A percentile compares a stretch with the other conserved stretches of the same genome.
phyloP scores from a whole-genome alignment of 2,329 filamentous ascomycete species.

The Claviceps sp. region DNA sequence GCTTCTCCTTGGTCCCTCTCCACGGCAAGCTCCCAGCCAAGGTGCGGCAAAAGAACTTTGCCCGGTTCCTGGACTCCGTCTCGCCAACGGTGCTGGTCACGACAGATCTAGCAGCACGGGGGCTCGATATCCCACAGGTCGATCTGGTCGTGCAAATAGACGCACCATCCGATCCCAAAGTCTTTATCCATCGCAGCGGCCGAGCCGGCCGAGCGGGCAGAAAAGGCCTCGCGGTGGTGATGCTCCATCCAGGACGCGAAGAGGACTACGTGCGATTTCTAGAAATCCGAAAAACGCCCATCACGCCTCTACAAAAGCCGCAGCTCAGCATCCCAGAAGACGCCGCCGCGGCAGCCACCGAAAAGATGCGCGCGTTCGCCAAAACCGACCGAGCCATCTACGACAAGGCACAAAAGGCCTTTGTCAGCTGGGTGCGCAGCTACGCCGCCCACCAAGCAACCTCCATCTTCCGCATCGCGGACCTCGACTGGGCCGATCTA shows the following conservation, averaged over 20 bases:
- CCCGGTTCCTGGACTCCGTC: constrained; percentile 61
- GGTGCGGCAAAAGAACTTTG: constrained; percentile 79
- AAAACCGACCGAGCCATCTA: constrained; percentile 45
- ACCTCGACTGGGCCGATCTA: constrained; percentile 75
- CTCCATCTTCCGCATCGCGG: constrained; percentile 74
- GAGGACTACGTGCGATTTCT: constrained; percentile 85
- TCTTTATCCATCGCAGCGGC: constrained; percentile 87
- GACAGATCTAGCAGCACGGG: constrained; percentile 82
- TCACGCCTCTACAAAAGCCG: constrained; percentile 47
- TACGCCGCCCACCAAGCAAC: constrained; percentile 85
- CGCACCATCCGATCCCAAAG: constrained; percentile 73
- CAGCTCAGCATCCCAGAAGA: constrained; percentile 41
- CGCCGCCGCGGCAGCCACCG: constrained; percentile 44
- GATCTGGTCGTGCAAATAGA: constrained; percentile 87
- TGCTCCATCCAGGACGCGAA: constrained; percentile 74
- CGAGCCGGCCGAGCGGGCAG: constrained; percentile 81
- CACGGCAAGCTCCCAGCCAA: constrained; percentile 88
- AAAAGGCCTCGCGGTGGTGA: constrained; percentile 70
- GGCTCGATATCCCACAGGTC: constrained; percentile 82
- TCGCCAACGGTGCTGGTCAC: constrained; percentile 74
- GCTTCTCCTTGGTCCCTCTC: constrained; percentile 61
- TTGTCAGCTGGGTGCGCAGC: constrained; percentile 84
- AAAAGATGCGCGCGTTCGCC: constrained; percentile 48
- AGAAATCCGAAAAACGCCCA: constrained; percentile 75
- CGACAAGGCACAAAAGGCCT: constrained; percentile 81